Conservation (phyloP, 257 asterid species). For the Parsonsia alboflavescens region DNA sequence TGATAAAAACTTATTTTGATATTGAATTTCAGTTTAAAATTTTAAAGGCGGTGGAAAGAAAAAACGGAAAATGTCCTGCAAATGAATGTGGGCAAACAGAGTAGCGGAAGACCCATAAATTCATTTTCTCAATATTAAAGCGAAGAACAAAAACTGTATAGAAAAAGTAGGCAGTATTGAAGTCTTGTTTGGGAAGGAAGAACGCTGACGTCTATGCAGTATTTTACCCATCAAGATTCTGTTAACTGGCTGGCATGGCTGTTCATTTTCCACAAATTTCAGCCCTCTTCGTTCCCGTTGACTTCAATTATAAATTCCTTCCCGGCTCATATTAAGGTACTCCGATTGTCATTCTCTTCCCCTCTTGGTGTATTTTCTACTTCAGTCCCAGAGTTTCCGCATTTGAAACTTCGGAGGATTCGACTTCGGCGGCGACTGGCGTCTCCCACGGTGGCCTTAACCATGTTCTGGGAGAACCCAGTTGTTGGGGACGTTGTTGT, state of each 20-base stretch:
- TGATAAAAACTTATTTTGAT: no score
- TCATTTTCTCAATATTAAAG: no score
- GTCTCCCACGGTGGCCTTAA: constrained; percentile 13
- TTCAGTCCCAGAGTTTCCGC: background rate
- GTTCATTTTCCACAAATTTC: background rate
- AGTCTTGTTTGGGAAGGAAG: no score
- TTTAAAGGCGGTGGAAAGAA: no score
- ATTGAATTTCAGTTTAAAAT: no score
- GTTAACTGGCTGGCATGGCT: background rate
- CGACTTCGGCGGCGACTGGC: constrained; percentile 11
- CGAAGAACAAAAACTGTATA: no score
- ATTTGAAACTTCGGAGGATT: background rate
- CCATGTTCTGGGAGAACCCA: constrained; percentile 28
- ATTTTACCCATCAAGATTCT: background rate
- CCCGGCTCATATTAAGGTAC: background rate
- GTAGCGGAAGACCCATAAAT: no score
- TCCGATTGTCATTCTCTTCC: background rate
- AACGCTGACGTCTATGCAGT: background rate
- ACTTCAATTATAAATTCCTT: background rate
- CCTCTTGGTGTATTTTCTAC: background rate
- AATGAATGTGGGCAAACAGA: no score
- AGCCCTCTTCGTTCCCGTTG: background rate
- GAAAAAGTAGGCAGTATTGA: no score
- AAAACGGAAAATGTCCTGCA: no score
- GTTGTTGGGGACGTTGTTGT: constrained; percentile 33